Base-by-base conservation (phyloP, 768 basidiomycete genomes). In the Lentinula guzmanii region DNA sequence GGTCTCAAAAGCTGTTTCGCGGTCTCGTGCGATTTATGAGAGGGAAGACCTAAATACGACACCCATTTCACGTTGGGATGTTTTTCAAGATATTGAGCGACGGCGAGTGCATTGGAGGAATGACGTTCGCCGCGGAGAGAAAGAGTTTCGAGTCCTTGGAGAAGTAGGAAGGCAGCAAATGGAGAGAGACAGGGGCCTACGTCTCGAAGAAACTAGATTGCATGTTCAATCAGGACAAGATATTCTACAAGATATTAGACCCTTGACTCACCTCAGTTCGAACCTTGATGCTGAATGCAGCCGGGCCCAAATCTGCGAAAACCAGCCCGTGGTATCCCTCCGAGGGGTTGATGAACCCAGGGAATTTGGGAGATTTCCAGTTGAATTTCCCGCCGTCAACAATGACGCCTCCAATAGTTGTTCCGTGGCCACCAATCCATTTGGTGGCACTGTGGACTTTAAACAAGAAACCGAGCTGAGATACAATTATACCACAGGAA, bases 131-230 rank as follows among this genome's bases (percentile, higher is more conserved):
- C 77, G 13, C 87, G 78, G 50, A 87, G 70, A 62, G 80, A 82
- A 52, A 87, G 80, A 1, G 86, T 87, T 70, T 88, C 86, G 34
- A 87, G 71, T 45, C 84, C 84, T 58, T 82, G 81, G 16, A 85
- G 63, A 3, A 85, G 75, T 16, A 83, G 74, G 72, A 86, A 85
- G 1, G 83, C 80, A 6, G 69, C 79, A 62, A 86, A 85, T 4
- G 84, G 84, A 65, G 82, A 84, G 53, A 84, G 61, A 1, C 76
- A 68, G 5, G 79, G 72, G 7, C 83, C 83, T 1, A 84, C 6
- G 64, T 85, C 84, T 3, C 83, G 80, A 56, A 79, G 72, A 50
- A 79, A 74, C 65, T 81, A 82, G 33, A 13, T 16, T 9, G 5
- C 52, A 6, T 57, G 4, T 9, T 24, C 7, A 28, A n/a, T 43